phyloP scores from a whole-genome alignment of 1,284 basidiomycete genomes.

The Apiotrichum brassicae region DNA sequence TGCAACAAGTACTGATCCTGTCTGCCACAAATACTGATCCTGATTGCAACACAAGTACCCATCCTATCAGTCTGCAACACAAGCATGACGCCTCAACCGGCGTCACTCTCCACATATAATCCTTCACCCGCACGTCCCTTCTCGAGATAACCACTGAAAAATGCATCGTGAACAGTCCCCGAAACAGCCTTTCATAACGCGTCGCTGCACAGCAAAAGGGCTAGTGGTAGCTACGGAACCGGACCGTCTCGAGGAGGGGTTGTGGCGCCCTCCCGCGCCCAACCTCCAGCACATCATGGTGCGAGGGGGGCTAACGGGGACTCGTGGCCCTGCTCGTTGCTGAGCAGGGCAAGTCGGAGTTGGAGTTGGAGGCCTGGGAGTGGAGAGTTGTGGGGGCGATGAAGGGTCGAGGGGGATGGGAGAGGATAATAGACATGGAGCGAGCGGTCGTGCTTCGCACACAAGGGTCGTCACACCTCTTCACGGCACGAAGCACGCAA shows the following conservation, averaged over 20 bases:
- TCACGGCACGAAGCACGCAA: too few relatives aligned
- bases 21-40: too few relatives aligned
- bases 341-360: constrained; percentile 7
- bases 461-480: too few relatives aligned
- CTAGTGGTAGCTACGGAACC: not conserved
- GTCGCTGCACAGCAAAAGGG: not conserved
- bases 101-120: too few relatives aligned
- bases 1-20: too few relatives aligned
- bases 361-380: not conserved
- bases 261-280: constrained; percentile 39
- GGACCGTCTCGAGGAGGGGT: not conserved
- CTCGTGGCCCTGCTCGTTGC: constrained; percentile 17
- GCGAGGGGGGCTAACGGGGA: constrained; percentile 32
- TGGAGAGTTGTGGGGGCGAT: not conserved
- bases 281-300: constrained; percentile 18
- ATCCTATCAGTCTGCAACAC: too few relatives aligned
- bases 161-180: too few relatives aligned
- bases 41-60: too few relatives aligned
- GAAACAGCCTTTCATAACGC: not conserved
- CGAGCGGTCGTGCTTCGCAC: too few relatives aligned
- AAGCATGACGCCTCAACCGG: too few relatives aligned
- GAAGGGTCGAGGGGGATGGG: constrained; percentile 1
- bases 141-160: too few relatives aligned
- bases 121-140: too few relatives aligned
- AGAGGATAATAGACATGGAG: not conserved